Base-by-base conservation (phyloP, 805 yeast species). In the Sungouiozyma ichnusensis region DNA sequence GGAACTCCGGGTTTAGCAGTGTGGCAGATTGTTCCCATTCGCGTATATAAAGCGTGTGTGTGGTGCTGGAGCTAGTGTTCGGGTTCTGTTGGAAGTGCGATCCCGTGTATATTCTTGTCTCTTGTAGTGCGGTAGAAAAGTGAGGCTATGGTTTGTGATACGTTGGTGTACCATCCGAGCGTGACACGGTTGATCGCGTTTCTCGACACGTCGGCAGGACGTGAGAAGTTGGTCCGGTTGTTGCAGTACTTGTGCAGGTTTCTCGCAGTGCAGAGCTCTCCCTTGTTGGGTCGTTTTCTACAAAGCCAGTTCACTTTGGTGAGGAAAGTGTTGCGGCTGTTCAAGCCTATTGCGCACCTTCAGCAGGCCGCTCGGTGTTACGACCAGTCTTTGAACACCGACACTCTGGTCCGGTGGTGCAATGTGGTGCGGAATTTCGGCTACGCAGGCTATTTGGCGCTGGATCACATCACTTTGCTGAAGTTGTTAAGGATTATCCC, bases 161-260 rank as follows among this genome's bases (percentile, higher is more conserved):
- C 82, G 4, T 53, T 83, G 33, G 70, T 81, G 38, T 44, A 45
- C 18, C 51, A 48, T 33, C 95, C 94, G n/a, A 67, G 81, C 2
- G 62, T 81, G 40, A 62, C 69, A 41, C 79, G 76, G 51, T 57
- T 80, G 38, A 66, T 81, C 58, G 72, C 67, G 51, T 79, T 79
- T 56, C 66, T 81, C 46, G 86, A 82, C 54, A 63, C 76, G 40
- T 69, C 82, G 7, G 74, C 80, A 20, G 88, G 88, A 44, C 72
- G 95, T 50, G 95, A 86, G 58, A 86, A 86, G 66, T 11, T 44
- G 8, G 16, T 48, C 16, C 37, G 51, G n/a, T 33, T 79, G 79
- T 60, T 95, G 83, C 65, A 90, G 50, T 88, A 88, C 66, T 70
- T 84, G 49, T 74, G 85, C 11, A 71, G 94, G 46, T 82, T 88